Evolutionary conservation across 768 basidiomycete species (phyloP), one percentile per base, ranked within the genome.

Genomic region (Sporobolomyces phaffii): DNA sequence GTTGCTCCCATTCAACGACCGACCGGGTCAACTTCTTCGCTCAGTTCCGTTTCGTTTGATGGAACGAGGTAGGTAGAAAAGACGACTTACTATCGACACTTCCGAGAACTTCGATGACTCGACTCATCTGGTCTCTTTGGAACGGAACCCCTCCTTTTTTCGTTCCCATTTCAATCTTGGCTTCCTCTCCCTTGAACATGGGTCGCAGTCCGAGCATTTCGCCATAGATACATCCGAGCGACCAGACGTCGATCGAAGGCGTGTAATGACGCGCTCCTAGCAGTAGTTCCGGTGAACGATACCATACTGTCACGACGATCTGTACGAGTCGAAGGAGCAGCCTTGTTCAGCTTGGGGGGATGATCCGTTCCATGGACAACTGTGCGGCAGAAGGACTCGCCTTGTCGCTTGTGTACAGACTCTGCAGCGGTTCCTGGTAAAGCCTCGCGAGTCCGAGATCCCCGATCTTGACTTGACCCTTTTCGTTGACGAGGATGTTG

Each of bases 131-230:
- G 77, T 98, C 96, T 62, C 87, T 83, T 77, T 99, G 96, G 77
- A 98, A 99, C 0, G 96, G 96, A 0, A 98, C 87, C 65, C 90
- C 91, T 14, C 70, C 69, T 82, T 98, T 98, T 81, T 97, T 94
- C n/a, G 64, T 49, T 22, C 72, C 67, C 24, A 69, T 65, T 76
- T 98, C 96, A 47, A 97, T 78, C 77, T 99, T 98, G 2, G 96
- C 96, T 78, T 98, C 96, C 77, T 99, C 96, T 15, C 94, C 96
- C 45, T 99, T 99, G 82, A 98, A 98, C 70, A 99, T 98, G 1
- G 96, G 96, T 28, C 94, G 81, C 50, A 98, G 78, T 68, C 90
- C 91, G 2, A 96, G 86, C 24, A 99, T 80, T 78, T 99, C 96
- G 1, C 93, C 96, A 79, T 94, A 87, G 48, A 99, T 97, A 76